Base-by-base conservation (phyloP, 257 asterid genomes). In the Gentiana macrophylla region DNA sequence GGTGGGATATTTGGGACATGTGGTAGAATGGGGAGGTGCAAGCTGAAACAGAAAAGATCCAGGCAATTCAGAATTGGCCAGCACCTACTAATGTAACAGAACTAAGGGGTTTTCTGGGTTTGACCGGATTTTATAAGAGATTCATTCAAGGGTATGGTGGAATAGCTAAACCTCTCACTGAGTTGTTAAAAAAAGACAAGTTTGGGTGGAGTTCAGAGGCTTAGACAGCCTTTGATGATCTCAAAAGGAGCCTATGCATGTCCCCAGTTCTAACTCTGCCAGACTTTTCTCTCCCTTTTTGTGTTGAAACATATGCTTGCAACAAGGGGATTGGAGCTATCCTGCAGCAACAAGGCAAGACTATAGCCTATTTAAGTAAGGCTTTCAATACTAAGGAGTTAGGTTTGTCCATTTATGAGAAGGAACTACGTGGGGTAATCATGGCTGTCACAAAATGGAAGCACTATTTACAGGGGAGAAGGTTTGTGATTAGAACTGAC, bases 181-280 rank as follows among this genome's bases (percentile, higher is more conserved):
- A 32, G 0, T 0, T 37, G 3, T 1, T 55, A 1, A 36, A 15
- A 1, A 37, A 37, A 2, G 8, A 2, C 0, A 6, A 1, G 0
- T 13, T 38, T 8, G 0, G 2, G 1, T 55, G 35, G 60, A 0
- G 0, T 8, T 0, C 1, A 1, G 6, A 24, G 2, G n/a, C 50
- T 1, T 0, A 15, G 0, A 0, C 0, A 24, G 61, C 50, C 2
- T 56, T 15, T 15, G 1, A 1, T 0, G 4, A 2, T 0, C 37
- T 56, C 0, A 56, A 41, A 5, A 3, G 1, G 1, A 1, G 6
- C 2, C 8, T 41, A 8, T 6, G 24, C 0, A 1, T 1, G 0
- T 0, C 50, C 1, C 34, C 3, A 6, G 12, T 58, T 0, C 3
- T 58, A 0, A 12, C 12, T 0, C 1, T 43, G 0, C 10, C 32